Evolutionary conservation across 352 stramenopile species (phyloP).

Genomic region (Phytopythium boreale): DNA sequence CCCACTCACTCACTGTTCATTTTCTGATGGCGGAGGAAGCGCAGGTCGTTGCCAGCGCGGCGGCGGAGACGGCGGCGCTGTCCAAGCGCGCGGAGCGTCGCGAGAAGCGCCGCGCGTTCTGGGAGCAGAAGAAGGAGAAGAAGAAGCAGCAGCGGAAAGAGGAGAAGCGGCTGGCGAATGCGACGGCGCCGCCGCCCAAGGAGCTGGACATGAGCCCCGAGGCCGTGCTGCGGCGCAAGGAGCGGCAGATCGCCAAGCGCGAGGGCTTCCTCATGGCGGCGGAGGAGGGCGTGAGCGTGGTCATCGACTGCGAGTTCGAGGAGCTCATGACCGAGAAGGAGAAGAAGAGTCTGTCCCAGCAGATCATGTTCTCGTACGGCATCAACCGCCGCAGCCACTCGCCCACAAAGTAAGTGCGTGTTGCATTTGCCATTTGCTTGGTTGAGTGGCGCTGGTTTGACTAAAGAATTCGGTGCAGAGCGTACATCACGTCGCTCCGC

Average conservation of each 20-base stretch:
- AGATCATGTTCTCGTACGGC: constrained; percentile 92
- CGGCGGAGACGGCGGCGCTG: constrained; percentile 5
- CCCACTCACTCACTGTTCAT: too few species aligned
- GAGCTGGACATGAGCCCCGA: constrained; percentile 81
- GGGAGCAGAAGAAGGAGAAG: constrained; percentile 78
- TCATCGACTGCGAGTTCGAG: constrained; percentile 95
- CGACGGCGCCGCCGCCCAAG: constrained; percentile 25
- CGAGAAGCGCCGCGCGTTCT: constrained; percentile 61
- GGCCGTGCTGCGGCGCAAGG: constrained; percentile 53
- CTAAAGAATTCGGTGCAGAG: constrained; percentile 17
- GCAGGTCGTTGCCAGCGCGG: not conserved
- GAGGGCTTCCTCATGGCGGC: constrained; percentile 77
- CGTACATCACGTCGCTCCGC: constrained; percentile 64
- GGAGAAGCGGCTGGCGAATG: constrained; percentile 36
- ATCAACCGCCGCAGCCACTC: constrained; percentile 59
- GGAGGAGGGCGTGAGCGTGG: constrained; percentile 76
- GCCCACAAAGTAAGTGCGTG: constrained; percentile 42
- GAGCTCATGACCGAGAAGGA: constrained; percentile 91
- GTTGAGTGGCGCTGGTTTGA: not conserved
- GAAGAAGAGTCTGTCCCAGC: constrained; percentile 91
- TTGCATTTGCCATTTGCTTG: not conserved
- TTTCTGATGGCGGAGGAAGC: not conserved
- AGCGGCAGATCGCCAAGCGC: constrained; percentile 66
- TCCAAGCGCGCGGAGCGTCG: constrained; percentile 57
- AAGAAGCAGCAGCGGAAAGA: constrained; percentile 80